These are phyloP conservation scores for Dunaliella sp. DNA, from an alignment of 139 green algal genomes.

Conservation along the genomic window DNA sequence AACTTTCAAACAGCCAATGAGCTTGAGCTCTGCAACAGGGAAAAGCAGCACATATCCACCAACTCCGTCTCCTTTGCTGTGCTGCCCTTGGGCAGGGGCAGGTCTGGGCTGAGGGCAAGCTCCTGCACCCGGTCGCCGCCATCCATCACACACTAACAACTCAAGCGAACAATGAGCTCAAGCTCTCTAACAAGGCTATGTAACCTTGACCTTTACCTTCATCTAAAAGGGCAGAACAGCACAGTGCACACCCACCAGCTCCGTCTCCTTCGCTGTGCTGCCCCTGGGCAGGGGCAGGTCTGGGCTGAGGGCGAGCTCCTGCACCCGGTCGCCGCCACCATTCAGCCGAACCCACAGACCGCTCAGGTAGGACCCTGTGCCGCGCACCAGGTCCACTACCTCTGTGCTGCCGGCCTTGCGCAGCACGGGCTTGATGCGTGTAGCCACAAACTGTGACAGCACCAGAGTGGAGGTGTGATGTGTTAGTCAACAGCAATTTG, in stretches of 20 bases:
- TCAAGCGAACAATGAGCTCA: too few species aligned
- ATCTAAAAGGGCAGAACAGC: not conserved
- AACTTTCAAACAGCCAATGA: too few species aligned
- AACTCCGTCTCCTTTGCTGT: slow-evolving; percentile 44
- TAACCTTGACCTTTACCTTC: too few species aligned
- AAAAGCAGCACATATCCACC: slow-evolving; percentile 27
- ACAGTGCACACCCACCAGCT: slow-evolving; percentile 40
- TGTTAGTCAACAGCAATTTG: too few species aligned
- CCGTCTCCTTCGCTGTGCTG: slow-evolving; percentile 35
- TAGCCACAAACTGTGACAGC: slow-evolving; percentile 58
- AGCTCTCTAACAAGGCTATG: too few species aligned
- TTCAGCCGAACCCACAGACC: slow-evolving; percentile 83
- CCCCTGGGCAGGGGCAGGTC: slow-evolving; percentile 56
- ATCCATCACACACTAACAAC: too few species aligned
- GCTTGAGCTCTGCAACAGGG: too few species aligned
- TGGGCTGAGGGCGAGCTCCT: slow-evolving; percentile 13
- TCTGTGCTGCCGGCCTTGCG: slow-evolving; percentile 50
- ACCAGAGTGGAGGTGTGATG: too few species aligned
- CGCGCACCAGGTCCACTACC: slow-evolving; percentile 52
- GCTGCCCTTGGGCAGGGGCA: slow-evolving; percentile 50
- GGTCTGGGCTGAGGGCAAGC: slow-evolving; percentile 22
- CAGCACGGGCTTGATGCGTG: slow-evolving; percentile 67
- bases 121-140: slow-evolving; percentile 9
- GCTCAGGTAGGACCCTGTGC: slow-evolving; percentile 49
- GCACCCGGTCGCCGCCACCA: slow-evolving; percentile 32